A percentile compares a stretch with the other conserved stretches of the same genome.
phyloP scores from a whole-genome alignment of 352 stramenopile species.

The Pythium rhizo-oryzae region DNA sequence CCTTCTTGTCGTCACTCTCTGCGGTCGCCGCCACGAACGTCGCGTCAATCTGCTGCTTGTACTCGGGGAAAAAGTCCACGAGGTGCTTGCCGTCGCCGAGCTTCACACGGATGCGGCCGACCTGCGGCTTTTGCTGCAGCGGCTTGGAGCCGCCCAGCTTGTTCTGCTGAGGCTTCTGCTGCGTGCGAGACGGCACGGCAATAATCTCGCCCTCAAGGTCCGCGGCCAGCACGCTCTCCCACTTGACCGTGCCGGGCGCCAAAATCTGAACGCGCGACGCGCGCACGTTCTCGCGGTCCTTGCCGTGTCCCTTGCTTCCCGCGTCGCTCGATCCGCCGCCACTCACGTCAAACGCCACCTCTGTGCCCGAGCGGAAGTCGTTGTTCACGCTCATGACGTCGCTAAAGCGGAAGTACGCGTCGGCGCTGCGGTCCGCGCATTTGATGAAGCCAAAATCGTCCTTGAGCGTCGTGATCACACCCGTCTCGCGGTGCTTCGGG shows the following conservation, averaged over 20 bases:
- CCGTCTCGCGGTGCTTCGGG: slow-evolving; percentile 65
- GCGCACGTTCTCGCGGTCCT: slow-evolving; percentile 45
- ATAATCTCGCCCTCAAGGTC: slow-evolving; percentile 50
- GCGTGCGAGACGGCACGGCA: slow-evolving; percentile 36
- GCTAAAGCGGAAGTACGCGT: slow-evolving; percentile 80
- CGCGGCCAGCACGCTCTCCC: slow-evolving; percentile 54
- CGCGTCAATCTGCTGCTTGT: slow-evolving; percentile 62
- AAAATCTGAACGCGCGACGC: slow-evolving; percentile 67
- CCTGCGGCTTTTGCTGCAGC: slow-evolving; percentile 23
- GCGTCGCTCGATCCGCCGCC: slow-evolving; percentile 30
- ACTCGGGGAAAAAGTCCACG: slow-evolving; percentile 61
- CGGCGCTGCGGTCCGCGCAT: slow-evolving; percentile 59
- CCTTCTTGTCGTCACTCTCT: slow-evolving; percentile 19
- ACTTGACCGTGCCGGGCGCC: slow-evolving; percentile 56
- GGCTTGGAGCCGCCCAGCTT: slow-evolving; percentile 37
- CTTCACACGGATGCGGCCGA: slow-evolving; percentile 44
- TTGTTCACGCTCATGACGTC: slow-evolving; percentile 66
- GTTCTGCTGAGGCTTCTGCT: slow-evolving; percentile 22
- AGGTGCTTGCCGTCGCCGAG: slow-evolving; percentile 38
- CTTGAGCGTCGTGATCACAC: slow-evolving; percentile 68
- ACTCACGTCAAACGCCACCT: slow-evolving; percentile 76
- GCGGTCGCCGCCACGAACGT: slow-evolving; percentile 34
- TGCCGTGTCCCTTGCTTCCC: neutral
- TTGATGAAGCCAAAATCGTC: slow-evolving; percentile 88
- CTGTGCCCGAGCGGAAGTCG: slow-evolving; percentile 53